Evolutionary conservation across 192 early-diverging fungal species (phyloP).

Genomic region (Geranomyces variabilis): DNA sequence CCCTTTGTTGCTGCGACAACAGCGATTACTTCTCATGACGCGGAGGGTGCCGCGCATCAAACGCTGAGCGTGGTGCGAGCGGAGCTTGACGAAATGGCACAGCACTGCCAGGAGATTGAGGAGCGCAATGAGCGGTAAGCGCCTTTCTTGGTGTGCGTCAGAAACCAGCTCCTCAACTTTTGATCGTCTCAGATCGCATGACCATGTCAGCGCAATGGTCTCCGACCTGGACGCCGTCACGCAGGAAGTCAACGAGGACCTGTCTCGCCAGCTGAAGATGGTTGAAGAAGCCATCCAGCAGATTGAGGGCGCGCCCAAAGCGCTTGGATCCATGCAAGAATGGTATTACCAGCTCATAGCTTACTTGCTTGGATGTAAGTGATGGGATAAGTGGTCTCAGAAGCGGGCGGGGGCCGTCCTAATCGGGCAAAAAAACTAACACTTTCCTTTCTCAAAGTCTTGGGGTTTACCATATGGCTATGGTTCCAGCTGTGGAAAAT

Average conservation of each 20-base stretch:
- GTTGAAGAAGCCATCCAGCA: conserved; percentile 25
- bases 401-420: no score
- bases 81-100: neutral
- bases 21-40: no score
- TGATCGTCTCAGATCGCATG: conserved; percentile 1
- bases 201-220: conserved; percentile 20
- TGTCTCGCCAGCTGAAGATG: conserved; percentile 20
- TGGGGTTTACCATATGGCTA: conserved; percentile 16
- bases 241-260: conserved; percentile 21
- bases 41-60: no score
- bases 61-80: neutral
- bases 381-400: no score
- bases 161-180: no score
- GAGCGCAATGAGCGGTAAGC: conserved; percentile 1
- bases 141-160: neutral
- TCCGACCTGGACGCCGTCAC: conserved; percentile 8
- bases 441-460: neutral
- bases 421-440: no score
- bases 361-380: conserved; percentile 21
- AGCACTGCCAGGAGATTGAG: conserved; percentile 1
- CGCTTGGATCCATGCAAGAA: conserved; percentile 14
- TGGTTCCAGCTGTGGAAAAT: conserved; percentile 36
- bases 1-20: no score
- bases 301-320: conserved; percentile 15
- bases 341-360: conserved; percentile 29